Evolutionary conservation across 2,329 filamentous ascomycete species (phyloP).

Genomic region (Xylaria sp.): DNA sequence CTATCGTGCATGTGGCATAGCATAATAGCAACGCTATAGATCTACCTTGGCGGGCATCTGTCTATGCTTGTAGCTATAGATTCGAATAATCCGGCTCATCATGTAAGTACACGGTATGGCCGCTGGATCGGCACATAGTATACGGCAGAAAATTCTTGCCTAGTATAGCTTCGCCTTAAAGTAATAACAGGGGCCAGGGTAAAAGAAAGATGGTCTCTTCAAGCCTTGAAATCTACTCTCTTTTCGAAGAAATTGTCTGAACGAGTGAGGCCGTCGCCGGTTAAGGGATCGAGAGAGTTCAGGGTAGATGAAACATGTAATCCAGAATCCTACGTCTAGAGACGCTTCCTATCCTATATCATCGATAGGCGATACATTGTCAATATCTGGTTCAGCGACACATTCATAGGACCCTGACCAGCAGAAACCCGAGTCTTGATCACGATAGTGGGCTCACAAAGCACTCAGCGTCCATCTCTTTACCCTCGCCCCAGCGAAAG

Average conservation of each 20-base stretch:
- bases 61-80: not conserved
- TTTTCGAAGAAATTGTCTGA: not conserved
- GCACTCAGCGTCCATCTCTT: slow-evolving; percentile 34
- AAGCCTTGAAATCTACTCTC: not conserved
- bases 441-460: slow-evolving; percentile 32
- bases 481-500: slow-evolving; percentile 34
- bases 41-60: not conserved
- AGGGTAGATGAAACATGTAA: not conserved
- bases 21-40: not conserved
- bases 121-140: not conserved
- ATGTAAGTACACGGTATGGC: not conserved
- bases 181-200: not conserved
- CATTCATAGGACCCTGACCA: not conserved
- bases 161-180: not conserved
- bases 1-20: not conserved
- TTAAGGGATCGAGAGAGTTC: not conserved
- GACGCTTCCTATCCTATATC: not conserved
- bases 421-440: not conserved
- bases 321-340: not conserved
- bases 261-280: not conserved
- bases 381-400: not conserved
- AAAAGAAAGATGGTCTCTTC: not conserved
- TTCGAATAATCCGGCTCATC: not conserved
- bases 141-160: not conserved
- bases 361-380: not conserved